Conservation (phyloP, 176 grass and related monocot species). For the Aegilops speltoides region DNA sequence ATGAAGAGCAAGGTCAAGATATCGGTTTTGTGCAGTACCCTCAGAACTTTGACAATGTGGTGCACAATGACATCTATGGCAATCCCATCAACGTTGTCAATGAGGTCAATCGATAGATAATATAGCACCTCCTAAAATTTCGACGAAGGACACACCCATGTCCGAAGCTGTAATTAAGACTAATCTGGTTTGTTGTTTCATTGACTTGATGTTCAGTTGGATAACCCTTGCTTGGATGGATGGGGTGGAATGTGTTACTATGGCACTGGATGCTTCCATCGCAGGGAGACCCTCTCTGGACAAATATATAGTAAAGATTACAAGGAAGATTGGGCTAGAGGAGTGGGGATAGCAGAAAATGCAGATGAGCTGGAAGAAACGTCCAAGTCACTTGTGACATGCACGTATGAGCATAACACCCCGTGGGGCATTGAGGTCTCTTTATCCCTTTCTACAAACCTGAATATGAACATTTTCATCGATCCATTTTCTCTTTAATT, state of each 20-base stretch:
- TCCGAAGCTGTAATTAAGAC: not conserved
- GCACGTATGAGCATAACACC: constrained; percentile 62
- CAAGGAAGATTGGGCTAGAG: constrained; percentile 40
- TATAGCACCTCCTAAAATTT: constrained; percentile 5
- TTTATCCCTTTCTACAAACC: not conserved
- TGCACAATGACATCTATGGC: constrained; percentile 61
- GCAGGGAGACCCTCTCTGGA: constrained; percentile 60
- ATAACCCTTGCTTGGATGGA: constrained; percentile 63
- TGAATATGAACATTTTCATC: not conserved
- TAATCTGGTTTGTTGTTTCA: constrained; percentile 18
- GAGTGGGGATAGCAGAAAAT: constrained; percentile 32
- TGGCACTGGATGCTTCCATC: constrained; percentile 74
- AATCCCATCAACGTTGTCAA: constrained; percentile 39
- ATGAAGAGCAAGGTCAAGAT: constrained; percentile 60
- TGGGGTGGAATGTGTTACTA: constrained; percentile 71
- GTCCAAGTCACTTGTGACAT: constrained; percentile 47
- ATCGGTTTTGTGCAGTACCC: constrained; percentile 73
- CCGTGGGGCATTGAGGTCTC: constrained; percentile 68
- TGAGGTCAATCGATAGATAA: constrained; percentile 36
- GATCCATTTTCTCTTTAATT: not conserved
- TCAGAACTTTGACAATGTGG: constrained; percentile 61
- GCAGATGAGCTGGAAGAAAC: constrained; percentile 49
- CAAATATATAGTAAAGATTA: constrained; percentile 43
- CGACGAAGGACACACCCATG: not conserved
- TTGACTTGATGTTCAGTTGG: constrained; percentile 49